Percentiles rank a stretch among this genome's conserved stretches.
These are phyloP conservation scores for Albugo laibachii DNA, from an alignment of 352 stramenopile species.

Conservation along the genomic window DNA sequence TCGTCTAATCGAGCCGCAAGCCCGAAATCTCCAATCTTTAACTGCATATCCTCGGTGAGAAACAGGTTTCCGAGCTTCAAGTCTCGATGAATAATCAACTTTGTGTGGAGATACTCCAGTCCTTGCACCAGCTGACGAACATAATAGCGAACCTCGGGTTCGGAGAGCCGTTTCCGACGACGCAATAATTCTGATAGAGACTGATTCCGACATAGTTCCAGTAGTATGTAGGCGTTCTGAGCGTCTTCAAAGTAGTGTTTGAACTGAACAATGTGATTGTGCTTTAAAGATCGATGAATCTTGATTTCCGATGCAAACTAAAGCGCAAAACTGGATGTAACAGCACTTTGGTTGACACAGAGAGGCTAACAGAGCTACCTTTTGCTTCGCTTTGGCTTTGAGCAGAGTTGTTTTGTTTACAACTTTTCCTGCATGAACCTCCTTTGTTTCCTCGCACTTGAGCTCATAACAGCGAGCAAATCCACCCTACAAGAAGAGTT, in stretches of 20 bases:
- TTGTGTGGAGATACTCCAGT: conserved; percentile 88
- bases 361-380: conserved; percentile 36
- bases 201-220: conserved; percentile 94
- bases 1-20: conserved; percentile 75
- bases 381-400: conserved; percentile 92
- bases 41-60: conserved; percentile 83
- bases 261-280: conserved; percentile 91
- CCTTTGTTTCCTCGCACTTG: conserved; percentile 82
- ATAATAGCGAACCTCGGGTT: conserved; percentile 90
- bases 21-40: conserved; percentile 95
- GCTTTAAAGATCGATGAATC: conserved; percentile 92
- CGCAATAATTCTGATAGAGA: conserved; percentile 93
- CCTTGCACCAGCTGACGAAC: conserved; percentile 81
- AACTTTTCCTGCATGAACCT: conserved; percentile 93
- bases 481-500: conserved; percentile 50
- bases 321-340: conserved; percentile 4
- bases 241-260: conserved; percentile 97
- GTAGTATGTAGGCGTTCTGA: conserved; percentile 93
- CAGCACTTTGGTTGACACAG: conserved; percentile 23
- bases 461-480: conserved; percentile 97
- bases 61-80: conserved; percentile 98
- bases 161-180: conserved; percentile 84
- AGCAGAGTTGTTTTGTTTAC: conserved; percentile 93
- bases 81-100: conserved; percentile 93
- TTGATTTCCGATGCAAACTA: conserved; percentile 94